Evolutionary conservation across 805 yeast genomes (phyloP).

Genomic region (Candida silvatica): DNA sequence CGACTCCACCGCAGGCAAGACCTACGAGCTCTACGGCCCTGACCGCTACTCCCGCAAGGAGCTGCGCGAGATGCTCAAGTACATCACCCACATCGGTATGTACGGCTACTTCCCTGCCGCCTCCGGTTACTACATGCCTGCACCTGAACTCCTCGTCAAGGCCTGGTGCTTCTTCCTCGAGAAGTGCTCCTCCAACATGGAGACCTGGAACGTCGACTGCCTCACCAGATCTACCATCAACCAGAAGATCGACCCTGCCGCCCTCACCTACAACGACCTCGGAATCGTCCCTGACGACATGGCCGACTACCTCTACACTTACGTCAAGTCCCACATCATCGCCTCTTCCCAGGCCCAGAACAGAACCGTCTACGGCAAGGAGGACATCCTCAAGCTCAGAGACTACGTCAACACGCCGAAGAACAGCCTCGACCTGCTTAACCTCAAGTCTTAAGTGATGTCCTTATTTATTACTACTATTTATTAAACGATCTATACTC

Average conservation of each 20-base stretch:
- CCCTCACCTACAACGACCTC: slow-evolving; percentile 59
- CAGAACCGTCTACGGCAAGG: slow-evolving; percentile 29
- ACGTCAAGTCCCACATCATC: slow-evolving; percentile 28
- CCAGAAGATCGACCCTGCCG: slow-evolving; percentile 53
- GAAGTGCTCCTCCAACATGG: slow-evolving; percentile 32
- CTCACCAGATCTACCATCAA: slow-evolving; percentile 64
- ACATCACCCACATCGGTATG: slow-evolving; percentile 27
- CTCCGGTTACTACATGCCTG: slow-evolving; percentile 27
- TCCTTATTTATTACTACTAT: slow-evolving; percentile 5
- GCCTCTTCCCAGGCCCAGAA: slow-evolving; percentile 27
- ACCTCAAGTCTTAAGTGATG: slow-evolving; percentile 14
- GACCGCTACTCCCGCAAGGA: slow-evolving; percentile 53
- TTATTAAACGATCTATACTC: too few relatives aligned
- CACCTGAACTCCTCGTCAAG: slow-evolving; percentile 30
- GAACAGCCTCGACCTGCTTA: slow-evolving; percentile 23
- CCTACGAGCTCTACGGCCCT: slow-evolving; percentile 69
- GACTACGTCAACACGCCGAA: slow-evolving; percentile 28
- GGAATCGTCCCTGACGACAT: slow-evolving; percentile 55
- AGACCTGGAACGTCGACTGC: slow-evolving; percentile 53
- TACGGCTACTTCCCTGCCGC: slow-evolving; percentile 28
- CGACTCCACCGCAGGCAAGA: slow-evolving; percentile 70
- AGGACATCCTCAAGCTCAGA: slow-evolving; percentile 26
- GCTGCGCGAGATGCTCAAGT: slow-evolving; percentile 63
- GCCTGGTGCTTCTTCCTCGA: slow-evolving; percentile 30
- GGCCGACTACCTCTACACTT: slow-evolving; percentile 38